A percentile compares a stretch with the other conserved stretches of the same genome.
These are phyloP conservation scores for Austroboletus niveus DNA, from an alignment of 1,284 basidiomycete species.

Conservation along the genomic window DNA sequence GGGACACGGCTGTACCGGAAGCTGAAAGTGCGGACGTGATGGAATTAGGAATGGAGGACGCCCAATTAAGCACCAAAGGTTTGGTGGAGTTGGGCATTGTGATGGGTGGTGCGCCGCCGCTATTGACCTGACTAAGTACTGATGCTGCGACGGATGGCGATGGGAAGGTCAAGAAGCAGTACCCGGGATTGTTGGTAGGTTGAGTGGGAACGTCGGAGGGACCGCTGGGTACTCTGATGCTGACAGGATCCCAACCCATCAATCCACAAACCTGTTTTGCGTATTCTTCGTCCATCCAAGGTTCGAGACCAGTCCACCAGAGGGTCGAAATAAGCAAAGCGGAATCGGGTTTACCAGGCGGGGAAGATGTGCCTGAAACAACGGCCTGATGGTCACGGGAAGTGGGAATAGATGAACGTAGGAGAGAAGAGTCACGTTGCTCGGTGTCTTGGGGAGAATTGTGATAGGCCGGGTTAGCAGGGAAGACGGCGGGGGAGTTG, in stretches of 20 bases:
- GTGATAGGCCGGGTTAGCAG: constrained; percentile 17
- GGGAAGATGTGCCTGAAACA: constrained; percentile 24
- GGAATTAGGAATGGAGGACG: constrained; percentile 56
- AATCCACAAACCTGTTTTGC: constrained; percentile 75
- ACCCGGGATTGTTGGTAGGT: constrained; percentile 77
- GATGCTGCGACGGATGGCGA: constrained; percentile 67
- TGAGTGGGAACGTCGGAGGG: constrained; percentile 58
- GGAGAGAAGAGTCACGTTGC: constrained; percentile 36
- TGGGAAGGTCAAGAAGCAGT: constrained; percentile 84
- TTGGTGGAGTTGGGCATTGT: constrained; percentile 80
- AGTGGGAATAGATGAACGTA: constrained; percentile 29
- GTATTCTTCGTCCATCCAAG: constrained; percentile 93
- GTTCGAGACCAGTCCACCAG: constrained; percentile 81
- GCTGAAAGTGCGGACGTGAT: constrained; percentile 39
- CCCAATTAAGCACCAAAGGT: constrained; percentile 80
- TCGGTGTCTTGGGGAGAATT: constrained; percentile 35
- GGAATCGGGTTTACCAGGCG: constrained; percentile 29
- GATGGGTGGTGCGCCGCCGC: constrained; percentile 43
- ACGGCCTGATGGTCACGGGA: constrained; percentile 21
- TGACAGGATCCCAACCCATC: constrained; percentile 76
- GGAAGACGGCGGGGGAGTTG: constrained; percentile 13
- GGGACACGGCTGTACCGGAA: constrained; percentile 34
- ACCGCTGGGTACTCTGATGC: constrained; percentile 69
- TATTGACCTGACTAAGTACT: constrained; percentile 68
- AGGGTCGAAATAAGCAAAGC: constrained; percentile 52